Conservation (phyloP, 1,139 yeast species). For the Taphrina flavorubra region DNA sequence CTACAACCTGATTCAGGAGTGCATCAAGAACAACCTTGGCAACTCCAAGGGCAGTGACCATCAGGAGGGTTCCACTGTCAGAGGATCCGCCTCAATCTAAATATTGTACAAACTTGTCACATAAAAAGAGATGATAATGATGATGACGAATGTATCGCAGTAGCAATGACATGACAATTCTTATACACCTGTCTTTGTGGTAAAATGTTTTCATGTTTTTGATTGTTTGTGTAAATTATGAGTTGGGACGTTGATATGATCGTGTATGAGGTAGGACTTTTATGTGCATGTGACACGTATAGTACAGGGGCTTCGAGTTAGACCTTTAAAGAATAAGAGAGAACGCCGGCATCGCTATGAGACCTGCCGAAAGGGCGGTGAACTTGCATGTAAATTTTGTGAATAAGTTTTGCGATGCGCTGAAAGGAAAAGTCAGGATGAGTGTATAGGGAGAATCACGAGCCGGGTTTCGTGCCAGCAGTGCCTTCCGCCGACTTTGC, state of each 20-base stretch:
- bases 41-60: conserved; percentile 32
- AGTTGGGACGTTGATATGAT: too few relatives aligned
- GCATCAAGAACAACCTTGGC: conserved; percentile 23
- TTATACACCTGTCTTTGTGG: neutral
- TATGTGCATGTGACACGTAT: neutral
- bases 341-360: conserved; percentile 5
- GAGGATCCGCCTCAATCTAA: conserved; percentile 32
- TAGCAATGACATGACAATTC: neutral
- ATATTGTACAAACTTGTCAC: neutral
- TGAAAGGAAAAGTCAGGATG: neutral
- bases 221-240: too few relatives aligned
- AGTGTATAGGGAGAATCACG: too few relatives aligned
- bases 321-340: neutral
- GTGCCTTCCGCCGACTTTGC: conserved; percentile 3
- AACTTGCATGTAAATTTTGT: neutral
- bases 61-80: conserved; percentile 32
- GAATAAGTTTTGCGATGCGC: too few relatives aligned
- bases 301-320: neutral
- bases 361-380: neutral
- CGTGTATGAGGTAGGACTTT: too few relatives aligned
- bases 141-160: neutral
- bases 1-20: conserved; percentile 32
- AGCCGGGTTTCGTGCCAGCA: neutral
- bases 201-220: too few relatives aligned
- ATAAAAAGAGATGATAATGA: neutral